Evolutionary conservation across 139 green algal species (phyloP).

Genomic region (Pseudopediastrum boryanum): DNA sequence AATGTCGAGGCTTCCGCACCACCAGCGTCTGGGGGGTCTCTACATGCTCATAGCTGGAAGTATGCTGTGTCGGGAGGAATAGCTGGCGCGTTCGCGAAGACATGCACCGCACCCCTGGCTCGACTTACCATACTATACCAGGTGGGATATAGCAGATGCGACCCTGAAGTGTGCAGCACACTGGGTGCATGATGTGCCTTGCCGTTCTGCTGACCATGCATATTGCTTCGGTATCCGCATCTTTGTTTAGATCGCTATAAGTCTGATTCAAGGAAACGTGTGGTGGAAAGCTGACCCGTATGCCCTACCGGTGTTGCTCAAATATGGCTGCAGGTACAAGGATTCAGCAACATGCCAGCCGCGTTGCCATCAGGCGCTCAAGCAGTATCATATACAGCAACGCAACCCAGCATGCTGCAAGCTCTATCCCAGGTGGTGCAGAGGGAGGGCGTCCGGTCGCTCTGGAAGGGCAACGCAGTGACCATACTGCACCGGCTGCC

Average conservation of each 20-base stretch:
- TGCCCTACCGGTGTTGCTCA: not conserved
- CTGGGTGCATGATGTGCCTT: not conserved
- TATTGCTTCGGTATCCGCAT: too few species aligned
- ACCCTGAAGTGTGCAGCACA: not conserved
- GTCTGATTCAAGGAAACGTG: too few species aligned
- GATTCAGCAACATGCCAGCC: conserved; percentile 10
- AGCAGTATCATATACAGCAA: not conserved
- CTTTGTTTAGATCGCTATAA: too few species aligned
- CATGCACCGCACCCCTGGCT: conserved; percentile 85
- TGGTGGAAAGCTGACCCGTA: not conserved
- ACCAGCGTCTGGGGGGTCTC: too few species aligned
- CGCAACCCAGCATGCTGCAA: conserved; percentile 15
- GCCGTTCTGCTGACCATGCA: not conserved
- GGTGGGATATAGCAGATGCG: conserved; percentile 46
- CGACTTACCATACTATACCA: conserved; percentile 97
- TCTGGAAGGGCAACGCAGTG: conserved; percentile 94
- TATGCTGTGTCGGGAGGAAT: conserved; percentile 83
- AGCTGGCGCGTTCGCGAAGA: conserved; percentile 91
- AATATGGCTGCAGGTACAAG: conserved; percentile 34
- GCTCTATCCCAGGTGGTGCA: conserved; percentile 46
- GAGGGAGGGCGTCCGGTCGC: conserved; percentile 75
- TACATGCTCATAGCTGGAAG: too few species aligned
- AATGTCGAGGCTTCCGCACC: too few species aligned
- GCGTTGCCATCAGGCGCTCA: not conserved
- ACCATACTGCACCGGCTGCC: conserved; percentile 95